Conservation (phyloP, 2,329 filamentous ascomycete genomes). For the Rhinocladiella similis region DNA sequence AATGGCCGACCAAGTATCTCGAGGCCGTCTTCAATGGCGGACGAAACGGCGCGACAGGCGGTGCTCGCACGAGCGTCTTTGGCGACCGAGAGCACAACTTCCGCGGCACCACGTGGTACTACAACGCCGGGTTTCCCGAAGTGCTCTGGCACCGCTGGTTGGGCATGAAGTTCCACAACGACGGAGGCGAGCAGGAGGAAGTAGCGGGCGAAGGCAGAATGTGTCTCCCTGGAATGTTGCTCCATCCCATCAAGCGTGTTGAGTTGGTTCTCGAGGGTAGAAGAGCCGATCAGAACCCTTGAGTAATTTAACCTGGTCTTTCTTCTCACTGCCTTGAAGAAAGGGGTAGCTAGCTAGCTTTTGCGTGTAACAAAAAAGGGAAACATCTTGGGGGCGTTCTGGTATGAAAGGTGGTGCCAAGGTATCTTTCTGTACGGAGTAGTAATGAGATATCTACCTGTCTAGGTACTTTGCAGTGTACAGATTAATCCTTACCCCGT, state of each 20-base stretch:
- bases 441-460: too few species aligned
- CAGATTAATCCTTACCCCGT: too few species aligned
- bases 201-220: conserved; percentile 74
- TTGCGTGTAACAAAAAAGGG: too few species aligned
- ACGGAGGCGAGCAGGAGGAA: conserved; percentile 77
- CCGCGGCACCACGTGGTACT: conserved; percentile 85
- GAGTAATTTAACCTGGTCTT: background rate
- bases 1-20: conserved; percentile 79
- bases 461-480: too few species aligned
- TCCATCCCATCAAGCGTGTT: conserved; percentile 84
- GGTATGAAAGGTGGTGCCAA: too few species aligned
- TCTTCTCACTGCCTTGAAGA: too few species aligned
- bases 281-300: conserved; percentile 19
- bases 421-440: too few species aligned
- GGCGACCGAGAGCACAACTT: conserved; percentile 89
- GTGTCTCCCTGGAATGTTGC: conserved; percentile 85
- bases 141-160: conserved; percentile 86
- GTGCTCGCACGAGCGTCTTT: conserved; percentile 70
- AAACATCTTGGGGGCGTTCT: too few species aligned
- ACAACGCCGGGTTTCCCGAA: conserved; percentile 77
- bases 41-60: conserved; percentile 72
- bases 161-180: conserved; percentile 75
- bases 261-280: conserved; percentile 46
- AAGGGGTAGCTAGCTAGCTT: background rate
- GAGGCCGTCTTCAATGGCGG: conserved; percentile 79